Base-by-base conservation (phyloP, 495 filamentous ascomycete species). In the Trichoderma virens region DNA sequence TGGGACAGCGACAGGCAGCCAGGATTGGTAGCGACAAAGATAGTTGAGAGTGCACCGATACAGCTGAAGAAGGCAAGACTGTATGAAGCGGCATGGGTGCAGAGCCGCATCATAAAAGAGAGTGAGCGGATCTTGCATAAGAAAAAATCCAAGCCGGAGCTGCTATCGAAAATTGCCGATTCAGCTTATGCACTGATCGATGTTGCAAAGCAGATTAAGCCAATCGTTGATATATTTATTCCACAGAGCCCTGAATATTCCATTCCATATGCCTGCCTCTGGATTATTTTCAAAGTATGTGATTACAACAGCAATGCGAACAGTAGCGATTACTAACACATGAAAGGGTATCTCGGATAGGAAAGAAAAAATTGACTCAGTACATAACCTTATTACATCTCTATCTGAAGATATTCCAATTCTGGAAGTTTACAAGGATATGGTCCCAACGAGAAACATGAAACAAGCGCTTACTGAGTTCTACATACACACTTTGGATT, bases 201-300 rank as follows among this genome's bases (percentile, higher is more conserved):
- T 3, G 5, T 41, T 41, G 38, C 38, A 41, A 18, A 2, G 38
- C 38, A 41, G 5, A 41, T 61, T 5, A 61, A 61, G 30, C 59
- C 59, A 14, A 23, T 61, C 28, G 20, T 61, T 18, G 59, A 61
- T n/a, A 34, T 61, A 20, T 61, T 61, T 34, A 35, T 61, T 20
- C 59, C 59, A 2, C 59, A 61, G 14, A 61, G 59, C 13, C 59
- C 59, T 20, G 59, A 61, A 35, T 61, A 61, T 20, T 32, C 59
- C n/a, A 20, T 61, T 35, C 59, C 59, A 3, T 61, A 61, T n/a
- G 59, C 59, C 7, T 61, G 59, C 13, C 30, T 61, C 30, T 61
- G 23, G 59, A 35, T 61, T 61, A n/a, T 61, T n/a, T 61, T 61
- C 30, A 61, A 61, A 35, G 59, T 61, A 20, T 20, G 59, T 30